These are phyloP conservation scores for Salix udensis DNA, from an alignment of 345 rosid species.

Conservation along the genomic window DNA sequence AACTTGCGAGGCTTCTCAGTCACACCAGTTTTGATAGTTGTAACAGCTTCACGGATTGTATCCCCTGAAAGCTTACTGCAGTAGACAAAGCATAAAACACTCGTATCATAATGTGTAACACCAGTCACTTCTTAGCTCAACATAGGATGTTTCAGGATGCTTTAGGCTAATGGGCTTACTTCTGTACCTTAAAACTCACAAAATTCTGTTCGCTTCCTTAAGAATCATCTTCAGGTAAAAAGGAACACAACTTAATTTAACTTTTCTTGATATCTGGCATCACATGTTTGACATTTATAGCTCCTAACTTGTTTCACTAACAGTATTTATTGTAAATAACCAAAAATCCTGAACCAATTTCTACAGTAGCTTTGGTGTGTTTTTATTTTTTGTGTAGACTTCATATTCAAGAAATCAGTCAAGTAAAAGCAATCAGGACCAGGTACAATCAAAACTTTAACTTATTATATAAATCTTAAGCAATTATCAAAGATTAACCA, in stretches of 20 bases:
- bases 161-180: background rate
- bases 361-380: background rate
- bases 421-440: background rate
- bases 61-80: slow-evolving; percentile 42
- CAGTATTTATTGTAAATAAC: background rate
- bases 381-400: background rate
- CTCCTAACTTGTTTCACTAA: background rate
- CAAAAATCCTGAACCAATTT: background rate
- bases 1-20: slow-evolving; percentile 71
- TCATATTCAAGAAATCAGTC: too few relatives aligned
- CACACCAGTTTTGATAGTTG: slow-evolving; percentile 42
- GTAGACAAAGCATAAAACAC: background rate
- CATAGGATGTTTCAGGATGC: background rate
- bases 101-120: background rate
- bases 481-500: background rate
- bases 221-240: background rate
- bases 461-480: background rate
- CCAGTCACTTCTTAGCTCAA: background rate
- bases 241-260: background rate
- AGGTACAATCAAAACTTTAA: background rate
- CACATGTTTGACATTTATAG: background rate
- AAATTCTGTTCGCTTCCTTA: background rate
- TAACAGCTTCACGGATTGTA: slow-evolving; percentile 76
- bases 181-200: background rate
- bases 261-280: background rate